Conservation (phyloP, 345 rosid species). For the Fremontodendron californicum region DNA sequence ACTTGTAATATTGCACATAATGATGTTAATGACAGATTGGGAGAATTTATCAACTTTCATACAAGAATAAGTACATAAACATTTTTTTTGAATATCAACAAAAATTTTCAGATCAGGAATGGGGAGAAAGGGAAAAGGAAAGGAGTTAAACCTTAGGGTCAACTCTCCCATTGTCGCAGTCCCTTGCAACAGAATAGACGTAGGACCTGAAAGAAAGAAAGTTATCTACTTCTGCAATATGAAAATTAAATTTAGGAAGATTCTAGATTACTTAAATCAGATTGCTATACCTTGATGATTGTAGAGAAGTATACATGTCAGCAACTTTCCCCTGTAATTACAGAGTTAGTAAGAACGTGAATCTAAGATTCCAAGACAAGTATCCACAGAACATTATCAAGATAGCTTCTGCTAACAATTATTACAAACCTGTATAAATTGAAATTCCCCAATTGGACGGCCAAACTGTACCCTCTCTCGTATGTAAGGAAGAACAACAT, state of each 20-base stretch:
- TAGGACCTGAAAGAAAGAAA: constrained; percentile 57
- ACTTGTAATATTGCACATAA: background rate
- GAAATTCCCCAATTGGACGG: constrained; percentile 83
- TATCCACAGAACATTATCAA: background rate
- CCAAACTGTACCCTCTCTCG: constrained; percentile 86
- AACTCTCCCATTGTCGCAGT: constrained; percentile 69
- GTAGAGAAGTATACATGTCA: constrained; percentile 86
- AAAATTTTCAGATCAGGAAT: background rate
- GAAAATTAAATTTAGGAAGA: background rate
- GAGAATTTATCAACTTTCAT: background rate
- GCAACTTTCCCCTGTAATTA: constrained; percentile 80
- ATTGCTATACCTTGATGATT: constrained; percentile 33
- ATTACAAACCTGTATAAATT: constrained; percentile 76
- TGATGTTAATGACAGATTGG: background rate
- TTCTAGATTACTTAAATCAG: background rate
- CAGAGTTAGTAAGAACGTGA: background rate
- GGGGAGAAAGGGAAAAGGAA: background rate
- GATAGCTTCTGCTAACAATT: constrained; percentile 6
- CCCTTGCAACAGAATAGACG: constrained; percentile 80
- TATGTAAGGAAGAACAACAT: constrained; percentile 85
- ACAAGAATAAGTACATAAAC: background rate
- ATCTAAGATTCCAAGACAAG: constrained; percentile 6
- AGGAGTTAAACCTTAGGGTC: constrained; percentile 55
- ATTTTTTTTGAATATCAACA: background rate
- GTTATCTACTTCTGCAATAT: background rate